Conservation (phyloP, 257 asterid genomes). For the Lavandula angustifolia region DNA sequence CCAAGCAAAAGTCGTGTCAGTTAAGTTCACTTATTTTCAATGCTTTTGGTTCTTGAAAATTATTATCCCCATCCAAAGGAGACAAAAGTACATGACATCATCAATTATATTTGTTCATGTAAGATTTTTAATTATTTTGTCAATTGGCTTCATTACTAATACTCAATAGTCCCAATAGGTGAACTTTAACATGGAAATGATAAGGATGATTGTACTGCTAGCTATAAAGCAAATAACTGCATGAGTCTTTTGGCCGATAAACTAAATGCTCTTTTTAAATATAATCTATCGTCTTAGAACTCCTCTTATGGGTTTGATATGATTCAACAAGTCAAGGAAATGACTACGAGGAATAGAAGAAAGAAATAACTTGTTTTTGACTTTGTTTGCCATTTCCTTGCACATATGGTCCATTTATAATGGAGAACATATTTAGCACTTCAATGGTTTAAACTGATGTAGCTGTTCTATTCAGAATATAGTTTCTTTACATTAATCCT, state of each 20-base stretch:
- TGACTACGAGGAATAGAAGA: neutral
- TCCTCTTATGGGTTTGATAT: neutral
- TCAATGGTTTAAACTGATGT: neutral
- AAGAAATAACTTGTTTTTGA: neutral
- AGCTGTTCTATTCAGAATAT: neutral
- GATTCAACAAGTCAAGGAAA: neutral
- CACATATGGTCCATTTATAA: neutral
- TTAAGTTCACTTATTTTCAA: neutral
- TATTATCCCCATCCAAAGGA: neutral
- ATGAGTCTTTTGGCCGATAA: neutral
- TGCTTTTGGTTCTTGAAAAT: neutral
- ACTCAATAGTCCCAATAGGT: neutral
- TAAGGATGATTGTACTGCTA: neutral
- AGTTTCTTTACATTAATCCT: neutral
- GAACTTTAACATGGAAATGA: neutral
- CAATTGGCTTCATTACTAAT: neutral
- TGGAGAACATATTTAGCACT: slow-evolving; percentile 8
- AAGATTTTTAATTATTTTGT: neutral
- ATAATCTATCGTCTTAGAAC: neutral
- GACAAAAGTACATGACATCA: neutral
- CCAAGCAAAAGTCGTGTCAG: neutral
- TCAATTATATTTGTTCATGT: neutral
- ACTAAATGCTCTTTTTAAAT: neutral
- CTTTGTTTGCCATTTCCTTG: slow-evolving; percentile 7
- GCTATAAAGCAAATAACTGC: neutral